A percentile compares a stretch with the other conserved stretches of the same genome.
Conservation (phyloP, 495 filamentous ascomycete genomes). For the Penicilliopsis zonata region DNA sequence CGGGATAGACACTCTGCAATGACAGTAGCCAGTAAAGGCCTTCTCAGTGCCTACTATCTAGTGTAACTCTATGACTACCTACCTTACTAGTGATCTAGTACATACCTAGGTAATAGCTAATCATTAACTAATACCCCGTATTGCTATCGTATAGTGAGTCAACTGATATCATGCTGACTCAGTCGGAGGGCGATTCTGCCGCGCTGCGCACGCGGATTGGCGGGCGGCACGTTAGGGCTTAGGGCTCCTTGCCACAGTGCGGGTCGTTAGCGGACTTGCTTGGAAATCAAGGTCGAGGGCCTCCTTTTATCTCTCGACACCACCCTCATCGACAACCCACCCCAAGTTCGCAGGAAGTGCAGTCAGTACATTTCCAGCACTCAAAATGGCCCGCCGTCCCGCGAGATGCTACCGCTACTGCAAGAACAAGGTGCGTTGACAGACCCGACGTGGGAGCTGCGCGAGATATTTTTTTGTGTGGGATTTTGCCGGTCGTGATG, state of each 20-base stretch:
- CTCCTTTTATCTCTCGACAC: constrained; percentile 29
- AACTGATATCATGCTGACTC: too few species aligned
- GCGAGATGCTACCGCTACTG: constrained; percentile 99
- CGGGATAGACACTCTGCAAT: too few species aligned
- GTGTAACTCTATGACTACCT: too few species aligned
- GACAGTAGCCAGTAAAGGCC: too few species aligned
- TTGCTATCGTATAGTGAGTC: too few species aligned
- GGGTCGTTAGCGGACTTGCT: constrained; percentile 27
- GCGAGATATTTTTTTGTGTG: constrained; percentile 7
- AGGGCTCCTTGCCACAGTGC: constrained; percentile 31
- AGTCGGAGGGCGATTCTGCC: too few species aligned
- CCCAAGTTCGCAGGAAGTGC: constrained; percentile 41
- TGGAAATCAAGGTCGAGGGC: constrained; percentile 36
- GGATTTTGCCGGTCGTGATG: constrained; percentile 19
- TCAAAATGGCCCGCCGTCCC: constrained; percentile 96
- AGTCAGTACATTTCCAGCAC: constrained; percentile 45
- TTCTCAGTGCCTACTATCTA: too few species aligned
- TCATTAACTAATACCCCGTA: too few species aligned
- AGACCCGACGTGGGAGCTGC: constrained; percentile 3
- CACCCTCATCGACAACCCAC: constrained; percentile 22
- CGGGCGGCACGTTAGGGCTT: constrained; percentile 25
- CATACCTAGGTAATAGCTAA: too few species aligned
- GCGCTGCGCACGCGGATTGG: constrained; percentile 16
- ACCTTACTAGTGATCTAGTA: too few species aligned
- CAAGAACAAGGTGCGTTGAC: constrained; percentile 92